Percentiles rank a stretch among this genome's conserved stretches.
These are phyloP conservation scores for Xylariales sp. DNA, from an alignment of 2,329 filamentous ascomycete genomes.

Conservation along the genomic window DNA sequence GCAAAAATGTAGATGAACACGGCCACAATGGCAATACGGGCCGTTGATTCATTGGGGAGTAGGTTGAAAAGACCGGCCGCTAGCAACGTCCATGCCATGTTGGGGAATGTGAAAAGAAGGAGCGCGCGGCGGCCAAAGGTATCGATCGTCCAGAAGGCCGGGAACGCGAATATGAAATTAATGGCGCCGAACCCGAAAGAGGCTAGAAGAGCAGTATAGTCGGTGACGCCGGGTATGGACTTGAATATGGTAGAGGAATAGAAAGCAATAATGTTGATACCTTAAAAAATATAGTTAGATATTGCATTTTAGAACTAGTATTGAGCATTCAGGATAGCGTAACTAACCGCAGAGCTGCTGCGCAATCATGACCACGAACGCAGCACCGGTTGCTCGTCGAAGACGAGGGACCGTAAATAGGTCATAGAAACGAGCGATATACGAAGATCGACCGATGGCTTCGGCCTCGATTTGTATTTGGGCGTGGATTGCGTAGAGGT, in stretches of 20 bases:
- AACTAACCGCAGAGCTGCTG: constrained; percentile 72
- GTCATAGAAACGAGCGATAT: constrained; percentile 71
- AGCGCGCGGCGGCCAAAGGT: constrained; percentile 71
- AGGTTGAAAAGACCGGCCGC: constrained; percentile 69
- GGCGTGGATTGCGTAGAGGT: constrained; percentile 73
- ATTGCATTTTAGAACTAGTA: not conserved
- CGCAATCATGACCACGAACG: constrained; percentile 82
- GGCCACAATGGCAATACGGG: constrained; percentile 60
- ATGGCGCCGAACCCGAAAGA: constrained; percentile 75
- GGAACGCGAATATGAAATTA: constrained; percentile 73
- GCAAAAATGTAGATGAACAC: constrained; percentile 71
- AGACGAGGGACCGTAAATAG: constrained; percentile 76
- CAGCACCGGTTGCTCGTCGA: constrained; percentile 78
- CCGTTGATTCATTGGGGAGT: constrained; percentile 49
- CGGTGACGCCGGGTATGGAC: constrained; percentile 60
- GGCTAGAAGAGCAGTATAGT: constrained; percentile 67
- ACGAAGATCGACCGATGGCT: constrained; percentile 63
- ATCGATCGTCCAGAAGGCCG: constrained; percentile 73
- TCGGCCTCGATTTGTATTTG: constrained; percentile 71
- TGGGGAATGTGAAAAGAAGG: constrained; percentile 73
- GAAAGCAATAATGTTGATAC: constrained; percentile 79
- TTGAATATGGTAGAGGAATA: constrained; percentile 74
- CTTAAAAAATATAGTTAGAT: constrained; percentile 24
- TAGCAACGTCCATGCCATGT: constrained; percentile 76
- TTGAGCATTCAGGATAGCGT: not conserved